Conservation (phyloP, 73 alveolate genomes). For the Paramecium primaurelia region DNA sequence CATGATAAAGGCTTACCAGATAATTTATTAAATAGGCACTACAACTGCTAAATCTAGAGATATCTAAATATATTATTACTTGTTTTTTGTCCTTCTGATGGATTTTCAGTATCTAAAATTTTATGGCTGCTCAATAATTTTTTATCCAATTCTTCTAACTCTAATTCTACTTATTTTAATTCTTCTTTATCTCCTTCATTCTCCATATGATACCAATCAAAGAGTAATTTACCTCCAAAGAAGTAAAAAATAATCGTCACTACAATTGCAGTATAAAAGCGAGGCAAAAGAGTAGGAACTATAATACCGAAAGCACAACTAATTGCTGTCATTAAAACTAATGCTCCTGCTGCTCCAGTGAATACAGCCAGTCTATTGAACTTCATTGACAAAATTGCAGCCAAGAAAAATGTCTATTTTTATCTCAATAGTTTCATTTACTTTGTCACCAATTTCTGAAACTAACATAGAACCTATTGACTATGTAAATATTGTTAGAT, state of each 20-base stretch:
- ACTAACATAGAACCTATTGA: constrained; percentile 16
- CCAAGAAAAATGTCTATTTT: constrained; percentile 24
- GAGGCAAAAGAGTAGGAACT: background rate
- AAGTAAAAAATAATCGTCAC: constrained; percentile 11
- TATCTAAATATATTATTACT: background rate
- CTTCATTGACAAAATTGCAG: constrained; percentile 41
- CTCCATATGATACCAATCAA: constrained; percentile 22
- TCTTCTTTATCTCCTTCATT: constrained; percentile 12
- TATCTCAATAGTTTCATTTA: background rate
- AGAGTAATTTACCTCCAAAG: background rate
- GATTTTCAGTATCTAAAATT: background rate
- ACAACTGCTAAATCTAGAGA: background rate
- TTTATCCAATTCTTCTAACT: constrained; percentile 9
- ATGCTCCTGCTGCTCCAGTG: constrained; percentile 6
- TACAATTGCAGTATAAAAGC: background rate
- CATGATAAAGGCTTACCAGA: constrained; percentile 43
- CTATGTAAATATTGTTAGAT: background rate
- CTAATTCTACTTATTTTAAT: constrained; percentile 16
- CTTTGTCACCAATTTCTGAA: constrained; percentile 41
- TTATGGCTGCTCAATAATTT: constrained; percentile 10
- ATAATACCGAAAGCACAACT: constrained; percentile 22
- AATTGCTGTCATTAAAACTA: constrained; percentile 4
- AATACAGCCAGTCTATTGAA: constrained; percentile 22
- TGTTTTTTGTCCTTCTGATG: constrained; percentile 1
- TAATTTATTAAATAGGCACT: background rate